Evolutionary conservation across 2,329 filamentous ascomycete species (phyloP), one percentile per base, ranked within the genome.

Genomic region (Hypoxylon sp.): DNA sequence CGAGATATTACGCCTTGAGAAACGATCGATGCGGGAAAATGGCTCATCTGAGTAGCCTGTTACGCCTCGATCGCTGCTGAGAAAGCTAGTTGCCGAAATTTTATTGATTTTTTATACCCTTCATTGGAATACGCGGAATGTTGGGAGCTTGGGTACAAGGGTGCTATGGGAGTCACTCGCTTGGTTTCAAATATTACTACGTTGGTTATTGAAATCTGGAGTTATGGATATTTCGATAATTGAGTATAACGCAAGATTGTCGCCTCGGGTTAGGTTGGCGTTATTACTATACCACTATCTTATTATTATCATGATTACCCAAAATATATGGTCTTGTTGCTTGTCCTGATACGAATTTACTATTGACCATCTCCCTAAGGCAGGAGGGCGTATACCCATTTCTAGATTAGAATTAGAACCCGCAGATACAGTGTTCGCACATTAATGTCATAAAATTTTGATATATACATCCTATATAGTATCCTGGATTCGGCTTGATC

Each of bases 51-150:
- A 29, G 11, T 8, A 17, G 3, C 29, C 32, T 10, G 13, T 29
- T 13, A 24, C 19, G 32, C 62, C 44, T 10, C 6, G 15, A 32
- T 24, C 21, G 10, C n/a, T 24, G 8, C n/a, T 3, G 4, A 2
- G 6, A 7, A 29, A 46, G 10, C 17, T 62, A 62, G 42, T 31
- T 42, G 17, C 8, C 21, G 31, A 19, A 47, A 46, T 47, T 55
- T 44, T 37, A 39, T 35, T 19, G 31, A 47, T 54, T 57, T 24
- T 21, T 31, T 51, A 47, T 58, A 62, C 54, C 59, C 39, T 59
- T 55, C 29, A 29, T 50, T 58, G 21, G 11, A 37, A 35, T 47
- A 46, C 17, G 5, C 29, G 21, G 24, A 7, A 27, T 50, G 13
- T n/a, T 11, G 27, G 29, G 24, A 27, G 7, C 6, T 44, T 35